Evolutionary conservation across 176 grass and related monocot genomes (phyloP), one percentile per base, ranked within the genome.

Genomic region (Tuctoria greenei): DNA sequence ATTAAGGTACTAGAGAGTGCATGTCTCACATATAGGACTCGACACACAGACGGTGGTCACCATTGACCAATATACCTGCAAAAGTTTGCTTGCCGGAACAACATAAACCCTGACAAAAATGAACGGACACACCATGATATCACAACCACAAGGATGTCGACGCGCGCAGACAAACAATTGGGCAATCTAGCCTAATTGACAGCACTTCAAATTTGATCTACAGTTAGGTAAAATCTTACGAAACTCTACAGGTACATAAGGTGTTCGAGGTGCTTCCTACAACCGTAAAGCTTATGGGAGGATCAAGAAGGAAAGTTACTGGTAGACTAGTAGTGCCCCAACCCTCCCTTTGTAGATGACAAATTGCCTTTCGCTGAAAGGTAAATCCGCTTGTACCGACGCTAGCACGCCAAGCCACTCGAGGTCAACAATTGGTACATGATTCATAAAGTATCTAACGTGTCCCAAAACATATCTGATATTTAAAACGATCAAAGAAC

Each of bases 311-410:
- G 10, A 65, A 85, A 85, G 49, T 85, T 85, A 57, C 74, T 71
- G 35, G 74, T 72, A 56, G 74, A 40, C 82, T 31, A 31, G 31
- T 31, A 31, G 24, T 43, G 11, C 31, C 24, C 37, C n/a, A n/a
- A n/a, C n/a, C 18, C 13, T 9, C 60, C 20, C 59, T 85, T 66
- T 73, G 4, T 79, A 72, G 75, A 26, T 66, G 47, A 72, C 49
- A 78, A 54, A 73, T 84, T 84, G 67, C 82, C 82, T 72, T 81
- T 84, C 44, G 45, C 74, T 84, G 82, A 79, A 78, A 84, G 67
- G 67, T 79, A 38, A 84, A 84, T 78, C 75, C 82, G 72, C 74
- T 72, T 71, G 44, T 71, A 84, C 23, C 58, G 46, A 23, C 46
- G 3, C 31, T 31, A 31, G 31, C 31, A 31, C 31, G 31, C 31